A percentile compares a stretch with the other conserved stretches of the same genome.
Evolutionary conservation across 2,329 filamentous ascomycete genomes (phyloP).

Genomic region (Colletotrichum destructivum): DNA sequence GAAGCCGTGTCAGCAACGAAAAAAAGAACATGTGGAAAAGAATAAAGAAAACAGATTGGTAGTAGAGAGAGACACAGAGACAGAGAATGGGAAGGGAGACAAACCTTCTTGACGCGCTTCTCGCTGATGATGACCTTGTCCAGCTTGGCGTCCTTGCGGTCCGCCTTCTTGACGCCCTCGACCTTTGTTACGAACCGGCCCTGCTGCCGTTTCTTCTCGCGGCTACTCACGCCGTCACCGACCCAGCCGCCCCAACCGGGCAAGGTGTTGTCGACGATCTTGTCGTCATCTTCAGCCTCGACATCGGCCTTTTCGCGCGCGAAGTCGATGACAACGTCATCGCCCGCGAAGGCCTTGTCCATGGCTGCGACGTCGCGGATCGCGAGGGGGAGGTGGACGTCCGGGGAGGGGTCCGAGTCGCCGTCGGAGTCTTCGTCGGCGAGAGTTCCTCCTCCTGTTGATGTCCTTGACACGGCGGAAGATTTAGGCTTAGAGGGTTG

Average conservation of each 20-base stretch:
- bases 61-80: not conserved
- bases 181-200: conserved; percentile 75
- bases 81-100: conserved; percentile 37
- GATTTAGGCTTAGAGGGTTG: conserved; percentile 48
- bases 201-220: conserved; percentile 75
- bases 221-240: conserved; percentile 84
- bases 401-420: conserved; percentile 57
- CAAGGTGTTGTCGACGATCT: conserved; percentile 85
- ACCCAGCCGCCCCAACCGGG: conserved; percentile 96
- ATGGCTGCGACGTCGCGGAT: conserved; percentile 78
- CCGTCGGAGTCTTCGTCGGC: conserved; percentile 52
- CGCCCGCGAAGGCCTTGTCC: conserved; percentile 87
- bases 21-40: conserved; percentile 11
- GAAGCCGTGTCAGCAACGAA: conserved; percentile 5
- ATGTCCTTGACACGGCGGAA: conserved; percentile 23
- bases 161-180: conserved; percentile 81
- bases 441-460: conserved; percentile 32
- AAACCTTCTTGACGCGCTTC: conserved; percentile 88
- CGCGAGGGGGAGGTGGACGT: conserved; percentile 68
- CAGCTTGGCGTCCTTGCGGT: conserved; percentile 86
- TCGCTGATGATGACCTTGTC: conserved; percentile 93
- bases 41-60: not conserved
- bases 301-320: conserved; percentile 82
- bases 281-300: conserved; percentile 84
- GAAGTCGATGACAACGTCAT: conserved; percentile 87